These are phyloP conservation scores for Fusarium odoratissimum DNA, from an alignment of 2,329 filamentous ascomycete genomes.

Conservation along the genomic window DNA sequence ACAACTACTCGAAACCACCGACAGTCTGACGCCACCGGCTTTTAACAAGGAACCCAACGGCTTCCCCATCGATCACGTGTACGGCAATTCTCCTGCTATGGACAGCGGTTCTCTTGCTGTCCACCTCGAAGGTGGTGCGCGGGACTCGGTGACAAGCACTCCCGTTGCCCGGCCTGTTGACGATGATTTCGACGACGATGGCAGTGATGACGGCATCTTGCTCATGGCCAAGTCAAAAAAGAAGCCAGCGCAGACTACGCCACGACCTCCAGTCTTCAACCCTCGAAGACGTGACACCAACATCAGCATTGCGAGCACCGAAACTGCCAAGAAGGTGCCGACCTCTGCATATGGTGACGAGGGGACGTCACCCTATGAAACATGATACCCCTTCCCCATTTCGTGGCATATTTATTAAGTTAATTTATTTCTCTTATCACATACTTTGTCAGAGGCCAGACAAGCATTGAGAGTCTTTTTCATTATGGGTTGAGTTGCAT, in stretches of 20 bases:
- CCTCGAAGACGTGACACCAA: conserved; percentile 68
- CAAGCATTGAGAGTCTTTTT: conserved; percentile 27
- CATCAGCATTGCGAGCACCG: conserved; percentile 70
- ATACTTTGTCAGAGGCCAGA: conserved; percentile 34
- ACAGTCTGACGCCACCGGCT: conserved; percentile 66
- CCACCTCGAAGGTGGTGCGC: conserved; percentile 40
- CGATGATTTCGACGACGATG: conserved; percentile 61
- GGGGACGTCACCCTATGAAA: conserved; percentile 41
- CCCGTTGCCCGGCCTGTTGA: conserved; percentile 46
- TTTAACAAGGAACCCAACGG: conserved; percentile 60
- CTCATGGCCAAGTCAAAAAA: conserved; percentile 66
- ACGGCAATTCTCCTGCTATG: conserved; percentile 49
- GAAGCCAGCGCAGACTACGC: conserved; percentile 47
- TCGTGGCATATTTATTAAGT: conserved; percentile 27
- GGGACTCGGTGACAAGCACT: conserved; percentile 44
- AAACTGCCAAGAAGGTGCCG: conserved; percentile 70
- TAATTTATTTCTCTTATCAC: conserved; percentile 27
- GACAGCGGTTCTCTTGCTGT: conserved; percentile 48
- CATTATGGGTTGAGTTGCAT: conserved; percentile 30
- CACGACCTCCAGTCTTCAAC: conserved; percentile 48
- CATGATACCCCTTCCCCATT: conserved; percentile 42
- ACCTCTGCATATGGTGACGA: conserved; percentile 51
- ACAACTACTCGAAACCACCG: conserved; percentile 62
- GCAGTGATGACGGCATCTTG: conserved; percentile 66
- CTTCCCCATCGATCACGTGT: conserved; percentile 60